These are phyloP conservation scores for Dendrobium chrysotoxum DNA, from an alignment of 106 monocot genomes.

Conservation along the genomic window DNA sequence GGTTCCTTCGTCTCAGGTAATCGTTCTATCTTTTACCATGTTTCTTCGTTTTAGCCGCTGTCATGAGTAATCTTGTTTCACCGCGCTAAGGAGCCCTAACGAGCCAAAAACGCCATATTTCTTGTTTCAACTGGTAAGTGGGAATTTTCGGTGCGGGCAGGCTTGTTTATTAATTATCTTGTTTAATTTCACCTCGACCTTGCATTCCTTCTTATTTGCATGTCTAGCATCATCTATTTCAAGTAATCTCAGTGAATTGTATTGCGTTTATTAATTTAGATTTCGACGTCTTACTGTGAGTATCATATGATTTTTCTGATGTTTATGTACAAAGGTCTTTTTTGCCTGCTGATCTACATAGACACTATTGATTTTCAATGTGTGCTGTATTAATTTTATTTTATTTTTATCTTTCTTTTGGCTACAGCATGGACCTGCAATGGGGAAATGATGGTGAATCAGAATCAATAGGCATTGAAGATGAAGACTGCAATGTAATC, in stretches of 20 bases:
- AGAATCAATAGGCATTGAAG: background rate
- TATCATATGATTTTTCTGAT: background rate
- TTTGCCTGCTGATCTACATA: background rate
- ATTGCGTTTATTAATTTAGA: background rate
- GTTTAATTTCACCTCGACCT: background rate
- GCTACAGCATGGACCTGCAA: background rate
- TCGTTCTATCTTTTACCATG: too few species aligned
- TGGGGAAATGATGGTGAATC: background rate
- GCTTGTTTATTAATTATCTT: background rate
- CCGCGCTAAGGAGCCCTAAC: too few species aligned
- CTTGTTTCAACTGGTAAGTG: background rate
- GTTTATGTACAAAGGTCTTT: background rate
- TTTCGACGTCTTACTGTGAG: background rate
- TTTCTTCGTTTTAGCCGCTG: too few species aligned
- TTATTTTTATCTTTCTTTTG: background rate
- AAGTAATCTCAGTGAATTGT: background rate
- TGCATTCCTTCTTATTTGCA: background rate
- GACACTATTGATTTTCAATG: background rate
- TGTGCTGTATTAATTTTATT: background rate
- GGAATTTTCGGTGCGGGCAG: background rate
- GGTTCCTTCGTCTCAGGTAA: too few species aligned
- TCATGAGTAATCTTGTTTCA: too few species aligned
- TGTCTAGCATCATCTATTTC: background rate
- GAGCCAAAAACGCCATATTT: background rate
- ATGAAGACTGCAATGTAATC: constrained; percentile 6